Evolutionary conservation across 2,329 filamentous ascomycete species (phyloP), one percentile per base, ranked within the genome.

Genomic region (Pseudogymnoascus sp.): DNA sequence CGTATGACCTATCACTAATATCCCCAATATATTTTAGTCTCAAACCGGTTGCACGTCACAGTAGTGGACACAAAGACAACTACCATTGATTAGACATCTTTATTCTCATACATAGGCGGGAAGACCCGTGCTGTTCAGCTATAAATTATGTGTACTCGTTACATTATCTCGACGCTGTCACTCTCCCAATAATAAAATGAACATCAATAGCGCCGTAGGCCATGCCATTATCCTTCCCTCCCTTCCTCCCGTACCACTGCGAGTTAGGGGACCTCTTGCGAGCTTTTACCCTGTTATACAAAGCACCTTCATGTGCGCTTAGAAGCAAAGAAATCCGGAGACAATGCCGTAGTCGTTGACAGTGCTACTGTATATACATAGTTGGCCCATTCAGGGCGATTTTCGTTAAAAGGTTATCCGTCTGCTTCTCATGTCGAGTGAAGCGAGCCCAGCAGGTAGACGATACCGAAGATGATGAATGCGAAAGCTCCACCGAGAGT

Each of bases 401-500:
- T 54, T 57, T 57, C 51, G 51, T 57, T 57, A 57, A 57, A 54
- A 57, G 8, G 28, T 57, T 57, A 19, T 34, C 14, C 51, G 4
- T 11, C 25, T 57, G 51, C n/a, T 6, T 21, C 51, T 68, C 62
- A 74, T 37, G 67, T 71, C 45, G 85, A 86, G 72, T 83, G 86
- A 63, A 93, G 79, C 13, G 89, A 89, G 77, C 98, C 93, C 66
- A 93, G 80, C 39, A 96, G 79, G 77, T 99, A 99, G 70, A 99
- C 93, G 70, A 96, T 77, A 66, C 92, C 93, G 74, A 99, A 99
- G 31, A 92, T 77, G 60, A 98, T 80, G 79, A 99, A 99, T 14
- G 93, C 92, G 64, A 90, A 78, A 6, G 95, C 93, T 66, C 95
- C 95, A 67, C 95, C 93, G 62, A 98, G 82, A 34, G 93, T 98